Conservation (phyloP, 208 protist genomes). For the Wallacemonas sp. region DNA sequence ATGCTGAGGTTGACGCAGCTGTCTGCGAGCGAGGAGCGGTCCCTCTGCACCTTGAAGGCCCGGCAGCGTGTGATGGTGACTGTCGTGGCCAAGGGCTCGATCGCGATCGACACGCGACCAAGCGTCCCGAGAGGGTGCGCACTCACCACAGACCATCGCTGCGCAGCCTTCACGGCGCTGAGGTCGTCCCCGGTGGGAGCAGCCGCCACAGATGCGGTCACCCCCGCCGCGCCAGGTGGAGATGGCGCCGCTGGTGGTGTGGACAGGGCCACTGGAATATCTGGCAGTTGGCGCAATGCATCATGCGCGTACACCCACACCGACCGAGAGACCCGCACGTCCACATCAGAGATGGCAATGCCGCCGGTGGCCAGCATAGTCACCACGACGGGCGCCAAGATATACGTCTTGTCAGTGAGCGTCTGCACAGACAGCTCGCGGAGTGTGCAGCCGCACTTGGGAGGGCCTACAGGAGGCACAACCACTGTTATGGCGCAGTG, state of each 20-base stretch:
- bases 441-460: slow-evolving; percentile 40
- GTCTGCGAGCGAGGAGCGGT: not conserved
- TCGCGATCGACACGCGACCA: not conserved
- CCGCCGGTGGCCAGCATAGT: slow-evolving; percentile 23
- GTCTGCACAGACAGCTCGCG: slow-evolving; percentile 27
- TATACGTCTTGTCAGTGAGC: slow-evolving; percentile 14
- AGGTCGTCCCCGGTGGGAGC: not conserved
- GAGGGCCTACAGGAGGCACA: slow-evolving; percentile 9
- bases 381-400: slow-evolving; percentile 34
- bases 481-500: slow-evolving; percentile 13
- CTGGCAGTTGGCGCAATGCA: not conserved
- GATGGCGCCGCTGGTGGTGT: no score
- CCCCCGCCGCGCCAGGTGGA: no score
- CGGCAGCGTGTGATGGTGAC: not conserved
- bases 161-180: not conserved
- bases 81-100: not conserved
- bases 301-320: slow-evolving; percentile 26
- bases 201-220: no score
- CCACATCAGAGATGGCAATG: slow-evolving; percentile 32
- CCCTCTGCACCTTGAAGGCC: not conserved
- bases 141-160: not conserved
- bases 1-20: not conserved
- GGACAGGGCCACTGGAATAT: not conserved
- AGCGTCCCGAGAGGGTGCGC: not conserved
- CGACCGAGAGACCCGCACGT: slow-evolving; percentile 19